phyloP scores from a whole-genome alignment of 441 rosid species.

The Brassica hybrid region DNA sequence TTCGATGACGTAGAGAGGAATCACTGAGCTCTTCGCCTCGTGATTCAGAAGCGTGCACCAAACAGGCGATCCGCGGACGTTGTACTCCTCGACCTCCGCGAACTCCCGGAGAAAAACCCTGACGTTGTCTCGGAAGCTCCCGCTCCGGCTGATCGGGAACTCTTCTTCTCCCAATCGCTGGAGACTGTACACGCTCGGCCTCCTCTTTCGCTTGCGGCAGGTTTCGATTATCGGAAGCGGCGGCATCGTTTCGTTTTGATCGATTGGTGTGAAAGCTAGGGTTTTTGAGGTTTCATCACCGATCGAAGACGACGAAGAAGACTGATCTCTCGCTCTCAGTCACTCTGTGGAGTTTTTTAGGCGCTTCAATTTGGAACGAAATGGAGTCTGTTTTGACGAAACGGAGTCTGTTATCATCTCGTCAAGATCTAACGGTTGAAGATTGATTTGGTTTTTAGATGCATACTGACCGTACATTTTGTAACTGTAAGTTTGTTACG shows the following conservation, averaged over 20 bases:
- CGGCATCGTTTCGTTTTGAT: constrained; percentile 50
- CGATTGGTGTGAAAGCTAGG: neutral
- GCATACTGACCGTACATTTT: neutral
- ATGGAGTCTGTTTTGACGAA: neutral
- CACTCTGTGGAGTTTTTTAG: neutral
- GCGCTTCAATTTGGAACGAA: constrained; percentile 17
- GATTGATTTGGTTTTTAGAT: neutral
- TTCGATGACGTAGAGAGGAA: constrained; percentile 68
- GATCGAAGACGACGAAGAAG: neutral
- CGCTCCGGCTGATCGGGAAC: constrained; percentile 50
- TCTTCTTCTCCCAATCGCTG: constrained; percentile 57
- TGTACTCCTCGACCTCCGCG: constrained; percentile 59
- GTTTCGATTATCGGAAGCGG: constrained; percentile 60
- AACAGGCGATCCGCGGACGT: constrained; percentile 56
- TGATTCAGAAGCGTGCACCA: constrained; percentile 73
- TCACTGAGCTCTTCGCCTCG: constrained; percentile 48
- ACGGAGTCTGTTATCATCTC: neutral
- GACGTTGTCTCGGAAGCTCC: constrained; percentile 66
- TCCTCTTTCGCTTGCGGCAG: constrained; percentile 69
- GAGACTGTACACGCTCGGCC: constrained; percentile 52
- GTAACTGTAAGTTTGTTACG: constrained; percentile 29
- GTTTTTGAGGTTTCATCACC: neutral
- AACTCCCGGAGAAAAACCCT: constrained; percentile 58
- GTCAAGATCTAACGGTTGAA: constrained; percentile 12
- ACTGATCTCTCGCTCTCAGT: neutral